These are phyloP conservation scores for Spongospora subterranea DNA, from an alignment of 208 protist species.

Conservation along the genomic window DNA sequence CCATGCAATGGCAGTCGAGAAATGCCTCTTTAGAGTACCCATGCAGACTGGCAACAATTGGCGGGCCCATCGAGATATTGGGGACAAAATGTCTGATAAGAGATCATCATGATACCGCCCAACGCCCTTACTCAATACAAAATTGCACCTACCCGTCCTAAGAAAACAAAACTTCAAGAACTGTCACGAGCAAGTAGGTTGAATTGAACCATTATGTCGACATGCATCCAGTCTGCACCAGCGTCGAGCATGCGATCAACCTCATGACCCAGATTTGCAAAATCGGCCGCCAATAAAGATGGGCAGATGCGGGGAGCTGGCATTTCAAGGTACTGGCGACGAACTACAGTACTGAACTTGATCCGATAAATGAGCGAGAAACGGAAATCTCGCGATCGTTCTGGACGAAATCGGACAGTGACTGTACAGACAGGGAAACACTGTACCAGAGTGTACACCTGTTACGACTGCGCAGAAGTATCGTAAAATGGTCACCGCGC, in stretches of 20 bases:
- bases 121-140: neutral
- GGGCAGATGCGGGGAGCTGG: conserved; percentile 69
- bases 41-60: conserved; percentile 69
- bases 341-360: no score
- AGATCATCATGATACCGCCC: neutral
- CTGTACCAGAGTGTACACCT: no score
- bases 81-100: conserved; percentile 78
- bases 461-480: no score
- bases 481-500: no score
- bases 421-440: no score
- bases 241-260: conserved; percentile 78
- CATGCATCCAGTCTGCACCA: conserved; percentile 71
- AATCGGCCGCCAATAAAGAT: conserved; percentile 88
- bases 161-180: neutral
- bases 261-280: conserved; percentile 83
- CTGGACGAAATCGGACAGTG: no score
- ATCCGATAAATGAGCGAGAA: no score
- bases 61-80: conserved; percentile 76
- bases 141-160: neutral
- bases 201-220: conserved; percentile 75
- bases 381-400: no score
- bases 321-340: no score
- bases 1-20: conserved; percentile 78
- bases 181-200: neutral
- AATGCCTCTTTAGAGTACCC: conserved; percentile 63